Evolutionary conservation across 179 eudicot genomes (phyloP).

Genomic region (Sideroxylon spinosum): DNA sequence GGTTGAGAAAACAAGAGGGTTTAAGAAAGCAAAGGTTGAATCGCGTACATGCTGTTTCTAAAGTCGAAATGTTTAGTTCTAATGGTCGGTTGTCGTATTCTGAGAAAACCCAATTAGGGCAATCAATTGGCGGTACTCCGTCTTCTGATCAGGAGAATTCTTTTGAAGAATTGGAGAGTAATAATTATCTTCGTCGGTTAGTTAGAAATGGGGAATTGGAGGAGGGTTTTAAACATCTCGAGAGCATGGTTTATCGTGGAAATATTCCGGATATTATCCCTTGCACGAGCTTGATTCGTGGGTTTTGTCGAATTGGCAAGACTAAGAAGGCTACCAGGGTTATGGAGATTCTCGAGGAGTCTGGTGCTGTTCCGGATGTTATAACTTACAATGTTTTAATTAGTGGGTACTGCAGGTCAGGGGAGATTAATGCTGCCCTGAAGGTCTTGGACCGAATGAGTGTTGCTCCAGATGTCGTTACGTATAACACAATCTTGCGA

Average conservation of each 20-base stretch:
- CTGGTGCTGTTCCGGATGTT: conserved; percentile 92
- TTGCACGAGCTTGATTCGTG: conserved; percentile 79
- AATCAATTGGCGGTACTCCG: conserved; percentile 17
- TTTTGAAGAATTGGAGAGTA: conserved; percentile 62
- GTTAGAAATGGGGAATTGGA: conserved; percentile 68
- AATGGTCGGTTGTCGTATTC: conserved; percentile 42
- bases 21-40: conserved; percentile 27
- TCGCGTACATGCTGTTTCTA: conserved; percentile 44
- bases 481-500: conserved; percentile 77
- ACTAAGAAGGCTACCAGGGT: conserved; percentile 77
- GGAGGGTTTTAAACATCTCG: conserved; percentile 60
- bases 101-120: conserved; percentile 30
- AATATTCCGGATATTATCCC: conserved; percentile 73
- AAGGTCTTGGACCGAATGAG: conserved; percentile 69
- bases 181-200: conserved; percentile 57
- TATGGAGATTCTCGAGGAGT: conserved; percentile 70
- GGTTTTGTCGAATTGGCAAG: conserved; percentile 68
- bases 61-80: conserved; percentile 34
- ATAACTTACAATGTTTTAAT: conserved; percentile 80
- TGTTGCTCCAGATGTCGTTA: conserved; percentile 82
- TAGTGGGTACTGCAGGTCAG: conserved; percentile 75
- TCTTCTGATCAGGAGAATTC: conserved; percentile 23
- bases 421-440: conserved; percentile 69
- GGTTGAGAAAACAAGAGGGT: conserved; percentile 28
- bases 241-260: conserved; percentile 68